phyloP scores from a whole-genome alignment of 139 green algal genomes.

The Ettlia oleoabundans region DNA sequence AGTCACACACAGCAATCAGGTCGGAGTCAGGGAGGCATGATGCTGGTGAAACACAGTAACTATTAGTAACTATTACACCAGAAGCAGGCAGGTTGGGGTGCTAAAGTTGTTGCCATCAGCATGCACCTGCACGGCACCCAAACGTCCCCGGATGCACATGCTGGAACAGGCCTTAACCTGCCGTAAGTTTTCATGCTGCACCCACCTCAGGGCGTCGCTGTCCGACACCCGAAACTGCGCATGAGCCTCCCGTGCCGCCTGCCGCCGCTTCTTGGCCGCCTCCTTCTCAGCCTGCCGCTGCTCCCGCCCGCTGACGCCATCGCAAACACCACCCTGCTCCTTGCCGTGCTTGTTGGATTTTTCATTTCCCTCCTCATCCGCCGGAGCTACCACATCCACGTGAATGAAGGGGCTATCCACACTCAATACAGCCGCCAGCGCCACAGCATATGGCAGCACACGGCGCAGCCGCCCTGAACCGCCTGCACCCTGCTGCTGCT shows the following conservation, averaged over 20 bases:
- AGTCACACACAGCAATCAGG: not conserved
- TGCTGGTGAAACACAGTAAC: not conserved
- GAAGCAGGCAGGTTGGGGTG: not conserved
- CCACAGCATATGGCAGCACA: slow-evolving; percentile 76
- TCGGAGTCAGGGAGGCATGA: not conserved
- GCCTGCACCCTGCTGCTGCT: slow-evolving; percentile 10
- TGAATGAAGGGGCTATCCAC: slow-evolving; percentile 89
- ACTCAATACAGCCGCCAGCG: slow-evolving; percentile 84
- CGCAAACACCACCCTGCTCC: slow-evolving; percentile 30
- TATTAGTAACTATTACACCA: not conserved
- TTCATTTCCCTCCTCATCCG: slow-evolving; percentile 25
- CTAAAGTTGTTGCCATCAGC: no score
- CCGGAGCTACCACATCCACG: slow-evolving; percentile 39
- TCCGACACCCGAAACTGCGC: slow-evolving; percentile 59
- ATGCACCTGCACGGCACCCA: no score
- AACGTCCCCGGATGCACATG: no score
- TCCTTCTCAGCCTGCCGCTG: slow-evolving; percentile 16
- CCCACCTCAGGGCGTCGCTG: slow-evolving; percentile 80
- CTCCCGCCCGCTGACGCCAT: slow-evolving; percentile 31
- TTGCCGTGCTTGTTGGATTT: slow-evolving; percentile 34
- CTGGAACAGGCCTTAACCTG: no score
- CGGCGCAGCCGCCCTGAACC: not conserved
- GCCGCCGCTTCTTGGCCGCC: slow-evolving; percentile 20
- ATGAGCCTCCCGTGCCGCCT: slow-evolving; percentile 63
- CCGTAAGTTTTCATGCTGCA: no score